Conservation (phyloP, 805 yeast genomes). For the Metschnikowia cerradonensis region DNA sequence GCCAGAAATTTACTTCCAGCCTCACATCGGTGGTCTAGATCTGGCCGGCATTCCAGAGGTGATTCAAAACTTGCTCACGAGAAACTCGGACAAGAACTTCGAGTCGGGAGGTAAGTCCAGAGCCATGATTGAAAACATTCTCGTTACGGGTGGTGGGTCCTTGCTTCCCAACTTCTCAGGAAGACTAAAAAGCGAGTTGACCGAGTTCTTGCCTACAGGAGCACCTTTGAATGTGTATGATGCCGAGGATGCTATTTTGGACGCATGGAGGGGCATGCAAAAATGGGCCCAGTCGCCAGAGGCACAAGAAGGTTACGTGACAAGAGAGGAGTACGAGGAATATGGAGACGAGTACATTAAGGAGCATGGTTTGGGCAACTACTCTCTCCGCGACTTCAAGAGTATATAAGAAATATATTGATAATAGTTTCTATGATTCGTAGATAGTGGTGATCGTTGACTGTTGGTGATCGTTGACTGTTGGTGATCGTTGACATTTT, state of each 20-base stretch:
- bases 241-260: conserved; percentile 67
- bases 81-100: conserved; percentile 56
- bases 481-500: no score
- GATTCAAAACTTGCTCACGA: conserved; percentile 58
- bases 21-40: conserved; percentile 89
- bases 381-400: conserved; percentile 23
- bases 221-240: conserved; percentile 55
- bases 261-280: conserved; percentile 95
- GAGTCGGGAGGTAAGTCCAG: conserved; percentile 50
- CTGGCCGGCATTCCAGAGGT: conserved; percentile 91
- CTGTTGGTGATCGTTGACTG: no score
- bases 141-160: conserved; percentile 84
- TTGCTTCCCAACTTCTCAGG: conserved; percentile 59
- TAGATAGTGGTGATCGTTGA: no score
- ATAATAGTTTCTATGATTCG: not conserved
- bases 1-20: conserved; percentile 90
- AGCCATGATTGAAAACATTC: conserved; percentile 57
- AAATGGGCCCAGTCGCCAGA: conserved; percentile 59
- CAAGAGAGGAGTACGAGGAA: conserved; percentile 77
- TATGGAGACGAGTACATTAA: conserved; percentile 85
- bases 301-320: conserved; percentile 46
- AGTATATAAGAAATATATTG: not conserved
- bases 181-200: conserved; percentile 68
- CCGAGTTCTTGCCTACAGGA: conserved; percentile 65
- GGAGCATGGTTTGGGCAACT: conserved; percentile 79